Conservation (phyloP, 2,329 filamentous ascomycete species). For the Claviceps capensis region DNA sequence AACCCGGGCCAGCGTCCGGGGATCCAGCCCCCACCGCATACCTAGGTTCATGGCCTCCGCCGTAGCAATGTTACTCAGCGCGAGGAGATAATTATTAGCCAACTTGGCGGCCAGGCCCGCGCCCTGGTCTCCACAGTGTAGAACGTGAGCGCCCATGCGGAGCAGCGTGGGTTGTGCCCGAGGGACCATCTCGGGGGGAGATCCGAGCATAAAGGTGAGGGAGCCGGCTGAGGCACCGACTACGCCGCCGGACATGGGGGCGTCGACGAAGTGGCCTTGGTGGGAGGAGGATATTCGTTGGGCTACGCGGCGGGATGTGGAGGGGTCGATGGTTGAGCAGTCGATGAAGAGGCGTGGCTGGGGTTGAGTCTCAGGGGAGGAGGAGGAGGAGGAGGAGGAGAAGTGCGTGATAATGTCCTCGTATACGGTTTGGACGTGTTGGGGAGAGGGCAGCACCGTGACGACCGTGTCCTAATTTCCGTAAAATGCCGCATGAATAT, state of each 20-base stretch:
- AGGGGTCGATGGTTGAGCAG: conserved; percentile 90
- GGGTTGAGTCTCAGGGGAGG: conserved; percentile 17
- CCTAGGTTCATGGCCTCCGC: conserved; percentile 54
- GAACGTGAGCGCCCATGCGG: conserved; percentile 73
- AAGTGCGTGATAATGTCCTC: conserved; percentile 46
- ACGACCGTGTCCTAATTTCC: conserved; percentile 61
- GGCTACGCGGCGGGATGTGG: conserved; percentile 67
- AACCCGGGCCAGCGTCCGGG: conserved; percentile 59
- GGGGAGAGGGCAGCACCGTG: conserved; percentile 78
- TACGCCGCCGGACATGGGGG: conserved; percentile 93
- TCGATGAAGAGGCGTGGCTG: conserved; percentile 68
- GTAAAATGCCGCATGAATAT: too few relatives aligned
- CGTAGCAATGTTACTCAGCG: conserved; percentile 73
- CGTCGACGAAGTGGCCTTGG: conserved; percentile 74
- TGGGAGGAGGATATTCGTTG: conserved; percentile 48
- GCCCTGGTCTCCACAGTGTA: conserved; percentile 76
- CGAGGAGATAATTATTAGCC: conserved; percentile 93
- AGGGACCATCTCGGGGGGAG: conserved; percentile 45
- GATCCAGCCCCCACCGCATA: conserved; percentile 45
- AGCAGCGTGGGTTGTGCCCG: conserved; percentile 56
- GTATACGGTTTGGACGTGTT: conserved; percentile 77
- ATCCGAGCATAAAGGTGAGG: conserved; percentile 91
- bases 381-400: too few relatives aligned
- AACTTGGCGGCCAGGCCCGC: conserved; percentile 83
- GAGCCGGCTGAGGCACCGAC: conserved; percentile 80